Evolutionary conservation across 768 basidiomycete species (phyloP), one percentile per base, ranked within the genome.

Genomic region (Leccinum imitatum): DNA sequence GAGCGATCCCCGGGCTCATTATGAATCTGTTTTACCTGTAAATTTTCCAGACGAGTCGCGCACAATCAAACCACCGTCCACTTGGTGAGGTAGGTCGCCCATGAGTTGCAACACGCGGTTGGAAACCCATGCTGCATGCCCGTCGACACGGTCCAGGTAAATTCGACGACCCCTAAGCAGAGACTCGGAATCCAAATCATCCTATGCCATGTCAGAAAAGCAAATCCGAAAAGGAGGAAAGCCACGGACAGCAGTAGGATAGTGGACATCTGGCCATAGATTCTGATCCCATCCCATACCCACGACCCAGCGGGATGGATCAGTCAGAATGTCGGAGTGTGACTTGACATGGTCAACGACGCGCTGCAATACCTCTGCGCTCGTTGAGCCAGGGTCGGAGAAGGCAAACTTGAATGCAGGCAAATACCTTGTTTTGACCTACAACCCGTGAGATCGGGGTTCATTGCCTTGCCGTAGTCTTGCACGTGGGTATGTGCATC

Each of bases 281-380:
- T 90, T 96, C 73, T 98, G 94, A 68, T 98, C 92, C 95, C 95
- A 98, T 5, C 95, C 95, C 78, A 89, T 83, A 11, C 93, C 95
- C 65, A 87, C 78, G 46, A 97, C 83, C 92, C 93, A 97, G 7
- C 68, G 75, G 3, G 79, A 75, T 3, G 74, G 77, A 66, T 90
- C 81, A 3, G 79, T 69, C 1, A 76, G 69, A 6, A 88, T 70
- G 41, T 85, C 84, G 0, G 89, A 84, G 55, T 85, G 83, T 1
- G 78, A 71, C 4, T 76, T 67, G 57, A 93, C 81, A 62, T 88
- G 87, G 1, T 72, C 63, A 58, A 85, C 85, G 37, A 94, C 75
- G 1, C 80, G 77, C 4, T 81, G 77, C 15, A 91, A 71, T 10
- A 92, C 79, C 54, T 92, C 92, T 90, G 50, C 1, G 27, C 14